Percentiles rank a stretch among this genome's conserved stretches.
phyloP scores from a whole-genome alignment of 1,284 basidiomycete genomes.

The Leccinum angustisporum region DNA sequence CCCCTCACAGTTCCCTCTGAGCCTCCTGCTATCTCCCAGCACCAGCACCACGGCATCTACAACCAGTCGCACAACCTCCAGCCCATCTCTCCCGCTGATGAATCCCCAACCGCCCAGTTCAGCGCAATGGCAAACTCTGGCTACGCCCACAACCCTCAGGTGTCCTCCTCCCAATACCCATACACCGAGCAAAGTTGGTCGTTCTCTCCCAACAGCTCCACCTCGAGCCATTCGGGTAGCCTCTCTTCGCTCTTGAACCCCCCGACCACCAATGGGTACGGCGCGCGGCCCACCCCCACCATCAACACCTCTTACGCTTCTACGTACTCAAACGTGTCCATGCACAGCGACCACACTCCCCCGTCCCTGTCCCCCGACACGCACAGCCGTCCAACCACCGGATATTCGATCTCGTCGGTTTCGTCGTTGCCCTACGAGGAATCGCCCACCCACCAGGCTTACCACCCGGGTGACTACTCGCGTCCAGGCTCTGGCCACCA shows the following conservation, averaged over 20 bases:
- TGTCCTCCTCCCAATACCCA: conserved; percentile 57
- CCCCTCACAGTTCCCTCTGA: conserved; percentile 81
- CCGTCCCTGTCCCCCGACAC: conserved; percentile 74
- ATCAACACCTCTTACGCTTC: conserved; percentile 71
- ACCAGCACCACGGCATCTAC: conserved; percentile 46
- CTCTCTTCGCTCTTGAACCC: conserved; percentile 80
- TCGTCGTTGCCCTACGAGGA: conserved; percentile 73
- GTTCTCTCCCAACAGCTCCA: conserved; percentile 52
- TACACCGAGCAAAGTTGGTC: conserved; percentile 62
- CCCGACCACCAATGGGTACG: conserved; percentile 51
- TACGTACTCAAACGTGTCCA: conserved; percentile 63
- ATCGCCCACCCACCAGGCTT: conserved; percentile 43
- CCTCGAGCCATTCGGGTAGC: conserved; percentile 65
- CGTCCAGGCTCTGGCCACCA: conserved; percentile 72
- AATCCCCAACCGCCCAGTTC: conserved; percentile 60
- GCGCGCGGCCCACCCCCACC: conserved; percentile 54
- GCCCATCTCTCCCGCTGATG: conserved; percentile 64
- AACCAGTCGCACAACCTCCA: conserved; percentile 59
- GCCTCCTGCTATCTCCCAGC: conserved; percentile 55
- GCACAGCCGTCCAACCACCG: conserved; percentile 71
- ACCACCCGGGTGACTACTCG: conserved; percentile 58
- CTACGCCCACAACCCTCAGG: conserved; percentile 38
- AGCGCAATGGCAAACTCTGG: conserved; percentile 46
- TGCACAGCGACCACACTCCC: conserved; percentile 63
- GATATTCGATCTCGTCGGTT: conserved; percentile 78